phyloP scores from a whole-genome alignment of 768 basidiomycete species.

The Trametes punicea region DNA sequence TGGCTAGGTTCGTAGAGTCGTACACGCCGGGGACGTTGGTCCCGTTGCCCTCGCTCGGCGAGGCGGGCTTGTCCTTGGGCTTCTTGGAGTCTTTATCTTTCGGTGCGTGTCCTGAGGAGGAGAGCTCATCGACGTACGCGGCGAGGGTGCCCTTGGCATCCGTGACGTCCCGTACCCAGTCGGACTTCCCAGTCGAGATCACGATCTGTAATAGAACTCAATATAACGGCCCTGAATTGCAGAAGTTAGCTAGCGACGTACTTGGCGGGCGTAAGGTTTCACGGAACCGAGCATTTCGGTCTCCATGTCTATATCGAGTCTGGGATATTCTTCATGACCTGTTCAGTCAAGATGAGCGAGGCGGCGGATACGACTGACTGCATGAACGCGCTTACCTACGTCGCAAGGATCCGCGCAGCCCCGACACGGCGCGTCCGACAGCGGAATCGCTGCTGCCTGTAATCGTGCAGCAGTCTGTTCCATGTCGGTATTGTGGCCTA shows the following conservation, averaged over 20 bases:
- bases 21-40: constrained; percentile 52
- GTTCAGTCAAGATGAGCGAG: background rate
- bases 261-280: constrained; percentile 82
- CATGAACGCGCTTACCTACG: constrained; percentile 41
- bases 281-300: constrained; percentile 82
- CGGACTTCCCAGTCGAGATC: constrained; percentile 85
- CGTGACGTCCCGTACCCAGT: constrained; percentile 84
- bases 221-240: background rate
- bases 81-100: constrained; percentile 14
- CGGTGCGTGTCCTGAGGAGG: constrained; percentile 7
- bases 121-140: constrained; percentile 39
- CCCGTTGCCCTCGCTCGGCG: background rate
- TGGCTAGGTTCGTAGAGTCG: constrained; percentile 44
- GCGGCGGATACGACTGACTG: background rate
- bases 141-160: constrained; percentile 71
- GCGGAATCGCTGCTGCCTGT: constrained; percentile 56
- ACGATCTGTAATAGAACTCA: constrained; percentile 54
- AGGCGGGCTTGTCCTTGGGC: background rate
- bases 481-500: constrained; percentile 31
- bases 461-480: constrained; percentile 49
- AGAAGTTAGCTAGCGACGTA: constrained; percentile 22
- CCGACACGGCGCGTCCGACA: constrained; percentile 65
- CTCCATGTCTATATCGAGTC: constrained; percentile 76
- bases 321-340: constrained; percentile 78
- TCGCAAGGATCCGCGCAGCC: constrained; percentile 78